Base-by-base conservation (phyloP, 2,329 filamentous ascomycete genomes). In the Sporothrix sp. region DNA sequence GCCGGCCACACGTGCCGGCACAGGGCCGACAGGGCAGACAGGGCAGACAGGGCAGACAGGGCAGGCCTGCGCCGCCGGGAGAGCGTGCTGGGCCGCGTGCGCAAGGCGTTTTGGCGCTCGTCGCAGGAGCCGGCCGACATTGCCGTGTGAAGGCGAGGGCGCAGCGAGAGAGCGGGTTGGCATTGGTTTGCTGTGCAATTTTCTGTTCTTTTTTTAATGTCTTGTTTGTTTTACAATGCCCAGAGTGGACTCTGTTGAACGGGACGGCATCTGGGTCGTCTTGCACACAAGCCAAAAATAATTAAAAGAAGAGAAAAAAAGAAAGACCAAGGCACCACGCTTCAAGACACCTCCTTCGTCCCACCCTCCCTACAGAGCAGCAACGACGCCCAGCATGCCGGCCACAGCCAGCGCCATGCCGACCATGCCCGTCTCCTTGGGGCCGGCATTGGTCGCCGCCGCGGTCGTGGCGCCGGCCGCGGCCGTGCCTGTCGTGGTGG, bases 1-100 rank as follows among this genome's bases (percentile, higher is more conserved):
- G 42, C 50, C 9, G 32, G 51, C 44, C 51, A 53, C 40, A 42
- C 51, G 18, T 53, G 53, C 36, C 48, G 51, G 23, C 53, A 53
- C 36, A 30, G 32, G 13, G 18, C 18, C 32, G 21, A 11, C 33
- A 32, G 21, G 7, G 28, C 28, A 13, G 18, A 11, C 3, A 36
- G 28, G 28, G 37, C 20, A 9, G 33, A 42, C 13, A 16, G 8
- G 25, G 14, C 13, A 18, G 23, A 44, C 9, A 28, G 14, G 21
- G 33, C 21, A 4, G 16, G 27, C 4, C 16, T 9, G 45, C 45
- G 37, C 30, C 43, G 49, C 10, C 48, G 48, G 3, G 45, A 46
- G 44, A 53, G 54, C 30, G 46, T 53, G 48, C 35, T 52, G 8
- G 51, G 44, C 11, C 43, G 48, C 14, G 52, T 55, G 51, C 47